phyloP scores from a whole-genome alignment of 2,329 filamentous ascomycete species.

The Penicillium occitanis region DNA sequence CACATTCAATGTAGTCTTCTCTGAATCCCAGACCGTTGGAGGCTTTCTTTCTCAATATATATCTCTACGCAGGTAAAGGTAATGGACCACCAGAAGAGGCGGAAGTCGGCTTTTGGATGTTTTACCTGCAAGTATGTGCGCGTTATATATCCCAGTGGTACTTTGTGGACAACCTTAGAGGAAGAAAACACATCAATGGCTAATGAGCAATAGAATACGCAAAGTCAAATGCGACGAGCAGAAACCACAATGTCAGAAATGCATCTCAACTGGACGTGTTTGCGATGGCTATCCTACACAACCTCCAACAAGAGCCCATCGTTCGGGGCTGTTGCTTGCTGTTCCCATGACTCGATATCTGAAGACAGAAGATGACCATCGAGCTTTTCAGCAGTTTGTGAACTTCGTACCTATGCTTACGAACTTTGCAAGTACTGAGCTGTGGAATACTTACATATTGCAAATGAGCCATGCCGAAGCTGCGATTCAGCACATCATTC shows the following conservation, averaged over 20 bases:
- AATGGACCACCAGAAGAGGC: conserved; percentile 3
- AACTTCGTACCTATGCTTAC: neutral
- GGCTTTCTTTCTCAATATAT: neutral
- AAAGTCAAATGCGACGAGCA: conserved; percentile 18
- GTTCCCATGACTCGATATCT: conserved; percentile 13
- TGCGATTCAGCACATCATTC: conserved; percentile 16
- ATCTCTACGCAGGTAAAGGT: neutral
- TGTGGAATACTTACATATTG: conserved; percentile 16
- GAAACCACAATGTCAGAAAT: conserved; percentile 17
- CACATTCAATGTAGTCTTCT: neutral
- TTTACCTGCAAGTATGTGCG: conserved; percentile 16
- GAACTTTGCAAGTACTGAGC: conserved; percentile 10
- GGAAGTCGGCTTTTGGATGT: conserved; percentile 12
- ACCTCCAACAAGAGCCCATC: neutral
- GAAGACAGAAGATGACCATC: conserved; percentile 4
- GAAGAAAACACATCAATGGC: neutral
- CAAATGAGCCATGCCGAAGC: conserved; percentile 16
- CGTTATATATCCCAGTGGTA: neutral
- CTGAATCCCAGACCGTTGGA: neutral
- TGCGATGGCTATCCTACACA: conserved; percentile 18
- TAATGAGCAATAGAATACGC: conserved; percentile 11
- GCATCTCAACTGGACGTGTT: conserved; percentile 12
- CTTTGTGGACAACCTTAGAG: neutral
- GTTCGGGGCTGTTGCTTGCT: conserved; percentile 3
- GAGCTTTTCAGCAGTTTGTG: conserved; percentile 9